Percentiles rank a stretch among this genome's conserved stretches.
These are phyloP conservation scores for Aspergillaceae sp. DNA, from an alignment of 2,329 filamentous ascomycete genomes.

Conservation along the genomic window DNA sequence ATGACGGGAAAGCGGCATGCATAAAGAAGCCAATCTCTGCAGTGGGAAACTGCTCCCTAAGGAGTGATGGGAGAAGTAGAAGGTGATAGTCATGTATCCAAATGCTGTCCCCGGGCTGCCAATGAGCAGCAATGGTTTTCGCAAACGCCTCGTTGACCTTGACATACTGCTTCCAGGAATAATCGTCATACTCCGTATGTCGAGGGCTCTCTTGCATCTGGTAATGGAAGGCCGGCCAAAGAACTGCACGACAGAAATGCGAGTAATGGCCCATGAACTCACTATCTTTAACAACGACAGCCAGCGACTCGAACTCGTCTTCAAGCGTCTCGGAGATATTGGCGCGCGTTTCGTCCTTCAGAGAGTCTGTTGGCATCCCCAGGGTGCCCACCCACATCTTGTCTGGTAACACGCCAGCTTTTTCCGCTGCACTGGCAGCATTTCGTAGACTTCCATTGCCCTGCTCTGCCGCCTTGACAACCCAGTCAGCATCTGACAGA, in stretches of 20 bases:
- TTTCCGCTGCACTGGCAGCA: conserved; percentile 68
- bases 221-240: conserved; percentile 98
- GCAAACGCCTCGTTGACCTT: conserved; percentile 90
- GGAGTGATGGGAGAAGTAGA: conserved; percentile 77
- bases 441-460: conserved; percentile 88
- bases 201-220: conserved; percentile 96
- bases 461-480: conserved; percentile 72
- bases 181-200: conserved; percentile 95
- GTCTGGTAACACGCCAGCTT: conserved; percentile 59
- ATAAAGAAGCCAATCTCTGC: conserved; percentile 95
- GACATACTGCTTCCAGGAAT: conserved; percentile 92
- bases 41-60: conserved; percentile 76
- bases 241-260: conserved; percentile 94
- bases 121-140: conserved; percentile 79
- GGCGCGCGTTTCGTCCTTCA: conserved; percentile 64
- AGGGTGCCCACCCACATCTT: conserved; percentile 83
- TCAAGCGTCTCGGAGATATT: conserved; percentile 74
- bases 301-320: conserved; percentile 59
- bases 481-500: conserved; percentile 69
- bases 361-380: conserved; percentile 82
- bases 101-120: conserved; percentile 85
- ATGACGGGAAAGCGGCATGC: conserved; percentile 90
- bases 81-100: conserved; percentile 97
- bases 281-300: conserved; percentile 79
- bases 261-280: conserved; percentile 92